phyloP scores from a whole-genome alignment of 768 basidiomycete species.

The Lepiota brunneoincarnata region DNA sequence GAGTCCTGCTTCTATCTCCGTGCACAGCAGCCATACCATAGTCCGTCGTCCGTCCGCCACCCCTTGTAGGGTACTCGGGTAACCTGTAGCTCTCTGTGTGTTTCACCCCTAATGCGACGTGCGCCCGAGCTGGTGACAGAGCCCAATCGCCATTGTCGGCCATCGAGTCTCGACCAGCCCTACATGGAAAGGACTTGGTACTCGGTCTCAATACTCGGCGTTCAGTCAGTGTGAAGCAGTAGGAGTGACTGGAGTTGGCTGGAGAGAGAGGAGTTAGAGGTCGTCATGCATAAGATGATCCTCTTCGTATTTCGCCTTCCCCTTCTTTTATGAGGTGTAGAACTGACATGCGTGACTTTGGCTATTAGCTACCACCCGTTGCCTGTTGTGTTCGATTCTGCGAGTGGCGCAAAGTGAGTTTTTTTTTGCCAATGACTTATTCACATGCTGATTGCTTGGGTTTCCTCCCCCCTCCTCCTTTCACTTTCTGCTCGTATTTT shows the following conservation, averaged over 20 bases:
- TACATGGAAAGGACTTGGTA: not conserved
- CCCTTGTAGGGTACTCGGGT: not conserved
- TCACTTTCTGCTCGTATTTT: not conserved
- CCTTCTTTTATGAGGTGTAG: conserved; percentile 16
- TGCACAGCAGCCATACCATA: not conserved
- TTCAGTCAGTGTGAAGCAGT: conserved; percentile 6
- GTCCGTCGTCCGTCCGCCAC: not conserved
- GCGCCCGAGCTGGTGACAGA: conserved; percentile 5
- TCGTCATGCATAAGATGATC: conserved; percentile 8
- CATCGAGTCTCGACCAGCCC: conserved; percentile 3
- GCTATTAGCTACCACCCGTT: conserved; percentile 88
- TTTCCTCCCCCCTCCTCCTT: conserved; percentile 14
- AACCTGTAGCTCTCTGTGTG: conserved; percentile 1
- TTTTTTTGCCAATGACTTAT: conserved; percentile 32
- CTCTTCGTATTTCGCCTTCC: conserved; percentile 21
- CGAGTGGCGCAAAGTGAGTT: conserved; percentile 84
- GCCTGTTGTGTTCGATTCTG: conserved; percentile 91
- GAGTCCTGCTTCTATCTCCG: conserved; percentile 31
- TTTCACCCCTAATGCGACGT: not conserved
- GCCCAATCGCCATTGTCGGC: not conserved
- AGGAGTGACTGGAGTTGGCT: not conserved
- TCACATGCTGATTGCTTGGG: conserved; percentile 5
- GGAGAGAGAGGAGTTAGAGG: not conserved
- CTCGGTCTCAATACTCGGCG: not conserved
- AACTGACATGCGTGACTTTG: conserved; percentile 42